Evolutionary conservation across 805 yeast genomes (phyloP), one percentile per base, ranked within the genome.

Genomic region (Starmerella gropengiesseri): DNA sequence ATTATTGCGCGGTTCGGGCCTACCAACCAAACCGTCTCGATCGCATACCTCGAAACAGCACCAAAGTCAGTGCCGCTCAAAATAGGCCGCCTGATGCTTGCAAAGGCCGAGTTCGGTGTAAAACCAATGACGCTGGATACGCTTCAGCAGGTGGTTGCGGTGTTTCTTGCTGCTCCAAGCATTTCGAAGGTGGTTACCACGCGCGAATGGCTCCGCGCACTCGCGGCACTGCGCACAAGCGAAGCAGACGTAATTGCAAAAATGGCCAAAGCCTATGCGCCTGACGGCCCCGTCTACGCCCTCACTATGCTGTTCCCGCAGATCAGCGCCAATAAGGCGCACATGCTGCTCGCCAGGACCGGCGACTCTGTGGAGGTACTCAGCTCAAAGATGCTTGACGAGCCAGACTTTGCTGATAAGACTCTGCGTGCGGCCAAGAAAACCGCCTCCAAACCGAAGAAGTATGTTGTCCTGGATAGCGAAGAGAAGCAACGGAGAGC

Each of bases 311-410:
- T 86, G 47, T 82, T 85, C 56, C 95, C 95, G 0, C 70, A 70
- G 30, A 57, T 84, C 27, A 61, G 72, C 0, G 54, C 58, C 3
- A 59, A 63, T 1, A 70, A 74, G 55, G 70, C 78, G 0, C 61
- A 60, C n/a, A 63, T 65, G 2, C 52, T 83, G 2, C 59, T 84
- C 12, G 55, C 60, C 19, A 64, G 68, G 32, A 61, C 70, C 32
- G 34, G 28, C 12, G 13, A 20, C 7, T 64, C 74, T 42, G 73
- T 78, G 1, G 89, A 81, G 47, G 44, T 55, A 26, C 74, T 75
- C 0, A 78, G 81, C 2, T 68, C 75, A 49, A 55, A 66, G 31
- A 55, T 85, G 13, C 63, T 86, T 14, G 94, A 83, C 50, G 64
- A 75, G 41, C 83, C 87, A 0, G 64, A 61, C 5, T 38, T 67